Conservation (phyloP, 1,139 yeast species). For the Yamadazyma oceani region DNA sequence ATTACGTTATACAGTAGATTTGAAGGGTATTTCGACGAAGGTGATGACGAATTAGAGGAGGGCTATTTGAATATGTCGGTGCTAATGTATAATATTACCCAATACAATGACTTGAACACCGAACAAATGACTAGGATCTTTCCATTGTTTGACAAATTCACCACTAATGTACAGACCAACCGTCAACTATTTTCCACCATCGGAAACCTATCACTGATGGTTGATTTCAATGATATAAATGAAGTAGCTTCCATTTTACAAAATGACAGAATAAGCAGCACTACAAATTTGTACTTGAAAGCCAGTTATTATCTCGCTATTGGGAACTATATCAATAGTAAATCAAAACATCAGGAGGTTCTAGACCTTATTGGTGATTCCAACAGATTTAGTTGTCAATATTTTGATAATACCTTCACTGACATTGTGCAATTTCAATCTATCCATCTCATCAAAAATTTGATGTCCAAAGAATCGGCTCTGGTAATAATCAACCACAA, state of each 20-base stretch:
- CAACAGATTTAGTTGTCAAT: constrained; percentile 18
- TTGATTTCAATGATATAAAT: constrained; percentile 14
- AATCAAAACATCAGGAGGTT: constrained; percentile 19
- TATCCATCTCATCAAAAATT: constrained; percentile 36
- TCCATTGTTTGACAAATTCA: constrained; percentile 8
- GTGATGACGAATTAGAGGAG: constrained; percentile 17
- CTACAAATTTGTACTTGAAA: constrained; percentile 26
- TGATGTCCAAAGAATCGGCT: constrained; percentile 19
- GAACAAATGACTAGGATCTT: constrained; percentile 7
- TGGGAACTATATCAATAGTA: constrained; percentile 35
- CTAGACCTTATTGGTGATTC: constrained; percentile 11
- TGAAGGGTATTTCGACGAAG: constrained; percentile 3
- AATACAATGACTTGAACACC: constrained; percentile 18
- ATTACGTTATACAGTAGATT: constrained; percentile 4
- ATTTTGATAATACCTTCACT: constrained; percentile 24
- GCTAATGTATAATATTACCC: constrained; percentile 18
- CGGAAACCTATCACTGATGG: constrained; percentile 38
- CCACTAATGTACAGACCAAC: constrained; percentile 11
- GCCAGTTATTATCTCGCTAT: constrained; percentile 32
- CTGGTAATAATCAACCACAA: constrained; percentile 8
- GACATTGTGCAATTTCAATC: constrained; percentile 44
- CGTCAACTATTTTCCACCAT: constrained; percentile 37
- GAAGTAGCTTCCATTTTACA: constrained; percentile 6
- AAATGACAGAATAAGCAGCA: neutral
- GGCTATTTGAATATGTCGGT: constrained; percentile 16